These are phyloP conservation scores for Huntiella omanensis DNA, from an alignment of 2,329 filamentous ascomycete genomes.

Conservation along the genomic window DNA sequence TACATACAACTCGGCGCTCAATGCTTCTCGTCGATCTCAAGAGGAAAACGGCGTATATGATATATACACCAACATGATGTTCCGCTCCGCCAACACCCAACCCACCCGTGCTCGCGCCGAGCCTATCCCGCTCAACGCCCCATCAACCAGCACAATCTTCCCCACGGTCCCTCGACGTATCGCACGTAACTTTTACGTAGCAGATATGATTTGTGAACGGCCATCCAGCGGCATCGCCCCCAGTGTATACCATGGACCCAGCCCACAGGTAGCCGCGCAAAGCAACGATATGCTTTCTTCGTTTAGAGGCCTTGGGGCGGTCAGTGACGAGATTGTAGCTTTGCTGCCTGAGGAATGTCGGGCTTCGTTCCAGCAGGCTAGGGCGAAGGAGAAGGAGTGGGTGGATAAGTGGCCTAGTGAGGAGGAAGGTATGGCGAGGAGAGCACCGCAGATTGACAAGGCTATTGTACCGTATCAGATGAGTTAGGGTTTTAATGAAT, in stretches of 20 bases:
- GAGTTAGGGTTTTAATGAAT: conserved; percentile 13
- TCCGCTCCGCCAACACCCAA: conserved; percentile 75
- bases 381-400: conserved; percentile 49
- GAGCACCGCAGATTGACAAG: conserved; percentile 41
- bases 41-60: conserved; percentile 73
- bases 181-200: conserved; percentile 35
- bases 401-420: conserved; percentile 47
- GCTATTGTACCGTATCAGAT: conserved; percentile 41
- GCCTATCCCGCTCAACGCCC: conserved; percentile 20
- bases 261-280: conserved; percentile 19
- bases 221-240: conserved; percentile 28
- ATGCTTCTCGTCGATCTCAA: conserved; percentile 39
- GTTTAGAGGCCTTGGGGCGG: conserved; percentile 42
- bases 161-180: conserved; percentile 29
- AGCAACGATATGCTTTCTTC: conserved; percentile 28
- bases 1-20: conserved; percentile 64
- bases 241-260: conserved; percentile 24
- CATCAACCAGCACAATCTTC: conserved; percentile 21
- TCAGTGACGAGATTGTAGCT: conserved; percentile 45
- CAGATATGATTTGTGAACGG: conserved; percentile 35
- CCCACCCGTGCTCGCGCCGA: conserved; percentile 75
- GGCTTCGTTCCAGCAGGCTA: conserved; percentile 49
- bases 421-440: conserved; percentile 20
- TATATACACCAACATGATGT: conserved; percentile 80
- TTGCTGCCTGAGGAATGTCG: conserved; percentile 53